Conservation (phyloP, 2,329 filamentous ascomycete species). For the Tolypocladium amazonense region DNA sequence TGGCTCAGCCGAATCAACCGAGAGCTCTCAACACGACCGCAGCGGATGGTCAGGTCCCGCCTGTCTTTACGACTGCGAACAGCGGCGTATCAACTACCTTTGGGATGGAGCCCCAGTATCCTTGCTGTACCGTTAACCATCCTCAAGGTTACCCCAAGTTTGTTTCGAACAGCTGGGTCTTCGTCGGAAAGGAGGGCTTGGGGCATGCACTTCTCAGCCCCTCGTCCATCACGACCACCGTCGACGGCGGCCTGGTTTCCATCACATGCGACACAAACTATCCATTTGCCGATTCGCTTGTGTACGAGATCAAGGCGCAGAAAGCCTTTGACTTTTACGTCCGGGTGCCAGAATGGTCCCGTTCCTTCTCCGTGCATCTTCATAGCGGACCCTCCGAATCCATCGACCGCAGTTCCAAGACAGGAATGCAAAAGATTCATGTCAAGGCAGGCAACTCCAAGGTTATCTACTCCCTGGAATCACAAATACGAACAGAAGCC, state of each 20-base stretch:
- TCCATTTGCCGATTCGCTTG: conserved; percentile 20
- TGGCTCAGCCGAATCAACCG: conserved; percentile 42
- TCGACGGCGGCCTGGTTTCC: conserved; percentile 21
- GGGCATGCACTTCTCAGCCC: conserved; percentile 40
- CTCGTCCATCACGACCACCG: conserved; percentile 24
- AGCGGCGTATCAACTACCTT: conserved; percentile 26
- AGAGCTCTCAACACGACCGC: conserved; percentile 30
- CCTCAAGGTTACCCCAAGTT: conserved; percentile 47
- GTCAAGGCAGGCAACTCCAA: conserved; percentile 9
- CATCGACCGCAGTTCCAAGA: conserved; percentile 1
- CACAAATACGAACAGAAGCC: conserved; percentile 9
- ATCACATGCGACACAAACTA: conserved; percentile 38
- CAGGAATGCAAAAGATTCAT: conserved; percentile 11
- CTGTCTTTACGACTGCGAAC: conserved; percentile 36
- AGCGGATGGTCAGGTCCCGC: conserved; percentile 10
- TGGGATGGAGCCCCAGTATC: conserved; percentile 40
- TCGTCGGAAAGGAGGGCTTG: conserved; percentile 29
- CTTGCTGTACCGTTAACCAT: conserved; percentile 50
- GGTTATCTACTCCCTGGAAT: conserved; percentile 8
- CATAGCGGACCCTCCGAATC: conserved; percentile 9
- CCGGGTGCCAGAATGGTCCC: conserved; percentile 16
- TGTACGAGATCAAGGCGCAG: conserved; percentile 16
- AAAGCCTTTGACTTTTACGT: conserved; percentile 15
- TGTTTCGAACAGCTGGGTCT: conserved; percentile 34
- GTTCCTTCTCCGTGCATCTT: conserved; percentile 4